These are phyloP conservation scores for Sergeia podlipaevii DNA, from an alignment of 208 protist genomes.

Conservation along the genomic window DNA sequence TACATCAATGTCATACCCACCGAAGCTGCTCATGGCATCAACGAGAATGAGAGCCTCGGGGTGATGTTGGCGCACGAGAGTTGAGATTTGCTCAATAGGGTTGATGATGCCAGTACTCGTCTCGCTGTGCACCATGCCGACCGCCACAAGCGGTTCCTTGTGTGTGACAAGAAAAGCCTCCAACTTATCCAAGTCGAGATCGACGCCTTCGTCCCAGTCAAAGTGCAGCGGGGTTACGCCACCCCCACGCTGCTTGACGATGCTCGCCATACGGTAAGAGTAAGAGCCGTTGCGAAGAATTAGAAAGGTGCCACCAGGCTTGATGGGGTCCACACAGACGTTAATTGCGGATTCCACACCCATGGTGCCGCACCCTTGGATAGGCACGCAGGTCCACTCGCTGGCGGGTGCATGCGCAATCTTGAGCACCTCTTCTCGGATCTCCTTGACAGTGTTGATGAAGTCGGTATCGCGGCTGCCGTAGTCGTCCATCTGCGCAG, in stretches of 20 bases:
- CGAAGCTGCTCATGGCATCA: slow-evolving; percentile 72
- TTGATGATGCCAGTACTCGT: slow-evolving; percentile 68
- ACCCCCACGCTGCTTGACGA: slow-evolving; percentile 31
- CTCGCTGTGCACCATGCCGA: slow-evolving; percentile 69
- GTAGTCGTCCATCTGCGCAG: slow-evolving; percentile 50
- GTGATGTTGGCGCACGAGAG: slow-evolving; percentile 21
- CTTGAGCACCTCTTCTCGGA: slow-evolving; percentile 30
- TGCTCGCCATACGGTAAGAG: slow-evolving; percentile 44
- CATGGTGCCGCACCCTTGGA: slow-evolving; percentile 64
- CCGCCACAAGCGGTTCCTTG: slow-evolving; percentile 13
- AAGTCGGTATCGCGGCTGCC: slow-evolving; percentile 56
- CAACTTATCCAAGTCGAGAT: slow-evolving; percentile 23
- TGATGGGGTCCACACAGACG: slow-evolving; percentile 24
- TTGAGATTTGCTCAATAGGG: slow-evolving; percentile 36
- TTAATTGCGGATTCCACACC: slow-evolving; percentile 46
- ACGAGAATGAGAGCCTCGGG: slow-evolving; percentile 41
- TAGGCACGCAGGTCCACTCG: slow-evolving; percentile 37
- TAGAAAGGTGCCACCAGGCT: slow-evolving; percentile 23
- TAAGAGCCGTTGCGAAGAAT: slow-evolving; percentile 59
- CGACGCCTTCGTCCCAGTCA: slow-evolving; percentile 29
- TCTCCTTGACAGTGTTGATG: slow-evolving; percentile 25
- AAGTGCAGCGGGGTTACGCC: slow-evolving; percentile 21
- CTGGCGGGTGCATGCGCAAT: slow-evolving; percentile 17
- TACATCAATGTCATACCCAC: slow-evolving; percentile 28
- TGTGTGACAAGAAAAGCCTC: slow-evolving; percentile 14